Conservation (phyloP, 768 basidiomycete genomes). For the Trametes cingulata region DNA sequence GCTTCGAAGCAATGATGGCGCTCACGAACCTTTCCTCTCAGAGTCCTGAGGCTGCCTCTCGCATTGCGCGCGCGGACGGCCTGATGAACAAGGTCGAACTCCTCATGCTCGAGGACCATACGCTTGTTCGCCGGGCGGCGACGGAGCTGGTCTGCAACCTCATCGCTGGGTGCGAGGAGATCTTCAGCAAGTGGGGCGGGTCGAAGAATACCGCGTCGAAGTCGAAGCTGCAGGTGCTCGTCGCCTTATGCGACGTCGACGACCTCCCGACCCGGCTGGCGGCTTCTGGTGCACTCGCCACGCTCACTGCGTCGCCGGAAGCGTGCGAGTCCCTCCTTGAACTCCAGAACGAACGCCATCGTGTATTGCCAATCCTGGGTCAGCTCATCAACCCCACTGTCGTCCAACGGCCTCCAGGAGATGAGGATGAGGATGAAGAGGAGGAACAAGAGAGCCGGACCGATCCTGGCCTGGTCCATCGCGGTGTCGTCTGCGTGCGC, state of each 20-base stretch:
- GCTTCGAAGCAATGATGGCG: slow-evolving; percentile 94
- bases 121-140: slow-evolving; percentile 80
- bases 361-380: slow-evolving; percentile 64
- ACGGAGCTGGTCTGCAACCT: slow-evolving; percentile 94
- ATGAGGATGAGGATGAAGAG: slow-evolving; percentile 36
- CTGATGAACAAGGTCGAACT: slow-evolving; percentile 68
- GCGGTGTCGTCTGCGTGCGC: slow-evolving; percentile 72
- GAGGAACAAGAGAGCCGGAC: slow-evolving; percentile 32
- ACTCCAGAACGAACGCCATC: slow-evolving; percentile 64
- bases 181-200: slow-evolving; percentile 74
- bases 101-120: slow-evolving; percentile 80
- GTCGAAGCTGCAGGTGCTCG: slow-evolving; percentile 76
- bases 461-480: slow-evolving; percentile 69
- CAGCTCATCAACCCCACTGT: slow-evolving; percentile 65
- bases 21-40: slow-evolving; percentile 92
- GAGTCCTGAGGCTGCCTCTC: slow-evolving; percentile 59
- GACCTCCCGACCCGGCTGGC: slow-evolving; percentile 85
- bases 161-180: slow-evolving; percentile 69
- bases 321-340: slow-evolving; percentile 63
- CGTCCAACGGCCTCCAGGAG: slow-evolving; percentile 34
- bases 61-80: slow-evolving; percentile 63
- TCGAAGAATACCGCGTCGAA: slow-evolving; percentile 41
- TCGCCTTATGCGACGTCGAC: slow-evolving; percentile 85
- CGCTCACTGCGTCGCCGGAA: slow-evolving; percentile 60
- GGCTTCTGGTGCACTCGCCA: slow-evolving; percentile 89